These are phyloP conservation scores for Psilocybe cyanescens DNA, from an alignment of 768 basidiomycete species.

Conservation along the genomic window DNA sequence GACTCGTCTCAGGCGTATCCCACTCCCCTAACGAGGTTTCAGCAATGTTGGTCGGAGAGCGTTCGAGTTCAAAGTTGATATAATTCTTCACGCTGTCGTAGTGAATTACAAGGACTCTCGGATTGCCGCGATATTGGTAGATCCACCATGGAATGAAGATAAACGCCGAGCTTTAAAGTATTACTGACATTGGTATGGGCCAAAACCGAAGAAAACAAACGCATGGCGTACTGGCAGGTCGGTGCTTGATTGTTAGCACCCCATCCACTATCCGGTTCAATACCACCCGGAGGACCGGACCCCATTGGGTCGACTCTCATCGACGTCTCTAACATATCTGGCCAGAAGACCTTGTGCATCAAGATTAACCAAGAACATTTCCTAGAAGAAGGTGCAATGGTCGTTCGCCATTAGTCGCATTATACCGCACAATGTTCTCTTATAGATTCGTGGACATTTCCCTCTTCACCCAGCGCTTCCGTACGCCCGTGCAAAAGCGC, in stretches of 20 bases:
- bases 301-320: slow-evolving; percentile 26
- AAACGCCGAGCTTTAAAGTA: slow-evolving; percentile 26
- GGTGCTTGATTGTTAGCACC: slow-evolving; percentile 34
- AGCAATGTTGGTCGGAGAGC: slow-evolving; percentile 33
- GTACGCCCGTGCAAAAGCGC: slow-evolving; percentile 79
- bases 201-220: not conserved
- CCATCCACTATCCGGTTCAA: slow-evolving; percentile 33
- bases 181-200: too few relatives aligned
- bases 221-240: slow-evolving; percentile 31
- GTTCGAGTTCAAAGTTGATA: slow-evolving; percentile 29
- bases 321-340: slow-evolving; percentile 30
- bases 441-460: slow-evolving; percentile 75
- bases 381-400: slow-evolving; percentile 13
- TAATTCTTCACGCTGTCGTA: slow-evolving; percentile 34
- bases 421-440: too few relatives aligned
- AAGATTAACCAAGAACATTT: slow-evolving; percentile 32
- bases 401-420: too few relatives aligned
- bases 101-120: slow-evolving; percentile 25
- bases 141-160: slow-evolving; percentile 34
- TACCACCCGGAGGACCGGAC: slow-evolving; percentile 30
- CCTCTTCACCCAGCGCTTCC: slow-evolving; percentile 57
- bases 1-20: slow-evolving; percentile 51
- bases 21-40: slow-evolving; percentile 36
- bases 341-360: slow-evolving; percentile 28
- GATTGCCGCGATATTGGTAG: slow-evolving; percentile 32